Evolutionary conservation across 352 stramenopile genomes (phyloP), one percentile per base, ranked within the genome.

Genomic region (Blastocystis sp.): DNA sequence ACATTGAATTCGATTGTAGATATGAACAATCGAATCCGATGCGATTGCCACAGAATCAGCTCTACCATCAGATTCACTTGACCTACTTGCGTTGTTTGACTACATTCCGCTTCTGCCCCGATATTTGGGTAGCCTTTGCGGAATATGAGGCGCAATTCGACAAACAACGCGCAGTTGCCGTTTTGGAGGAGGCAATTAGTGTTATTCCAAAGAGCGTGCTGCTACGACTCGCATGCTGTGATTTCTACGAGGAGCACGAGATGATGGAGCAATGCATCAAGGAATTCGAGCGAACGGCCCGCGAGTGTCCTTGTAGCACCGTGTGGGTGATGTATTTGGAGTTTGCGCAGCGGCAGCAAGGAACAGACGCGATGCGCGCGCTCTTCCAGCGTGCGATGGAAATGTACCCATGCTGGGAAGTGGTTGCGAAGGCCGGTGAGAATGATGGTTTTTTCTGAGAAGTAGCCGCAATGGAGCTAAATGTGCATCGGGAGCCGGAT

Each of bases 11-110:
- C 14, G 21, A 24, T n/a, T 14, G 0, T 65, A 81, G 69, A 81
- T 81, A 64, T 51, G 69, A 81, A 11, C 24, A 54, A 32, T 64
- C 53, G 24, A 81, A 81, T 51, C 69, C 69, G 29, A 81, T 81
- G 69, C 27, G 56, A 46, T 29, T 81, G 1, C 48, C 69, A 34
- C 24, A 38, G 14, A 51, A 81, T 18, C 69, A 57, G 27, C 53
- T 81, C 16, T 81, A 81, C 40, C 69, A 81, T 51, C 48, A 63
- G 14, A 38, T 81, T 18, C 69, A 81, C 53, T 63, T 81, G 69
- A 48, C 51, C 29, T 81, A 81, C 34, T 29, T 81, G 9, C 69
- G 69, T 4, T 81, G 69, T 54, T 21, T 81, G 69, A 63, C 69
- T 8, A 63, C 40, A 18, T 81, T 48, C 48, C 56, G 56, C 21